Evolutionary conservation across 2,329 filamentous ascomycete species (phyloP).

Genomic region (Nakataea oryzae): DNA sequence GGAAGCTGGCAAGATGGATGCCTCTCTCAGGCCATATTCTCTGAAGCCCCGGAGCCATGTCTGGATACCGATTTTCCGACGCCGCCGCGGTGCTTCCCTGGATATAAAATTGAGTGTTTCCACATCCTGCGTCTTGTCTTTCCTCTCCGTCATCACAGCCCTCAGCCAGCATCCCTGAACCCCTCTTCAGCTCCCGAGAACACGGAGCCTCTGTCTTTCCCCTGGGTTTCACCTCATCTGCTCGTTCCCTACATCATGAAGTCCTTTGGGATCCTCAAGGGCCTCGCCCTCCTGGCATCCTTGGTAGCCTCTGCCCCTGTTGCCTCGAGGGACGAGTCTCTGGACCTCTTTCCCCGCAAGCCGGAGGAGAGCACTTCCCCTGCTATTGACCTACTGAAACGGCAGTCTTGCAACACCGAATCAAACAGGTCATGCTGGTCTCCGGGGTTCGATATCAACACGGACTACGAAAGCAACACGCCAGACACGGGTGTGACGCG

Average conservation of each 20-base stretch:
- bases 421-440: conserved; percentile 11
- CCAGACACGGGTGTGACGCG: conserved; percentile 10
- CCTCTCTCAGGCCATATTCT: too few relatives aligned
- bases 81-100: too few relatives aligned
- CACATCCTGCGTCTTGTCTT: too few relatives aligned
- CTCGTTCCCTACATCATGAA: background rate
- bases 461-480: conserved; percentile 11
- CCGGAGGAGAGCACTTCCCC: background rate
- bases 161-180: too few relatives aligned
- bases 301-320: background rate
- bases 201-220: background rate
- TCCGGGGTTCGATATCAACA: conserved; percentile 11
- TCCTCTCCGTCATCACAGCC: too few relatives aligned
- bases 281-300: background rate
- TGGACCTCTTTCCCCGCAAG: background rate
- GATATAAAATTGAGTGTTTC: too few relatives aligned
- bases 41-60: too few relatives aligned
- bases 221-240: background rate
- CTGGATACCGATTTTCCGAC: too few relatives aligned
- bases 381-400: background rate
- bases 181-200: too few relatives aligned
- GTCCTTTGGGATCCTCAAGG: background rate
- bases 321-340: background rate
- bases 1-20: too few relatives aligned
- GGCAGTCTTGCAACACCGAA: conserved; percentile 9